Base-by-base conservation (phyloP, 169 alveolate genomes). In the Plasmodium vinckei region DNA sequence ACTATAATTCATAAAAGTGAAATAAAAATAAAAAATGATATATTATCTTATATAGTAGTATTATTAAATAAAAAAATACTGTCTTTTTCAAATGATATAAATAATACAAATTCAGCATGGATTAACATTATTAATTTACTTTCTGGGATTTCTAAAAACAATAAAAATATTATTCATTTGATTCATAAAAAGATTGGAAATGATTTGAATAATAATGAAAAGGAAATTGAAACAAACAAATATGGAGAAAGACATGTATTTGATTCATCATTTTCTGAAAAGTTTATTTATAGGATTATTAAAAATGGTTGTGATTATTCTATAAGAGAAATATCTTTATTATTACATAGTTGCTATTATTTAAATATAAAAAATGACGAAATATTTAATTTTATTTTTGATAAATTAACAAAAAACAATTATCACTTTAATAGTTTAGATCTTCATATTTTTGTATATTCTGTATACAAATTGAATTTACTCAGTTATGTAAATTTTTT, bases 291-390 rank as follows among this genome's bases (percentile, higher is more conserved):
- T 70, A 44, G 67, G 49, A 68, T 86, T 33, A 59, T 39, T 19
- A 19, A 60, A 3, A 9, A 19, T 23, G 15, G 17, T n/a, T 86
- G 21, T 23, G 51, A 57, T 57, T 86, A 63, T 49, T 70, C 73
- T 33, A 86, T 86, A 57, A 86, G 91, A 60, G 87, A 86, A 59
- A 71, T 70, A 23, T 70, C 86, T 57, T 70, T 86, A 51, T 49
- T 86, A 15, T 57, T 86, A 33, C 87, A 86, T 65, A 71, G 73
- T 10, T 68, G 87, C 15, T 57, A 69, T 39, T 42, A 59, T 17
- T 59, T 70, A 27, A 86, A 86, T 21, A 33, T 70, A 9, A 86
- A 46, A 60, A 86, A 39, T 44, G 70, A 1, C 3, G 46, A 49
- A 21, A 9, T 86, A 17, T 86, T 86, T 71, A 49, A 46, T 70